phyloP scores from a whole-genome alignment of 2,329 filamentous ascomycete genomes.

The Fusarium tuaranense region DNA sequence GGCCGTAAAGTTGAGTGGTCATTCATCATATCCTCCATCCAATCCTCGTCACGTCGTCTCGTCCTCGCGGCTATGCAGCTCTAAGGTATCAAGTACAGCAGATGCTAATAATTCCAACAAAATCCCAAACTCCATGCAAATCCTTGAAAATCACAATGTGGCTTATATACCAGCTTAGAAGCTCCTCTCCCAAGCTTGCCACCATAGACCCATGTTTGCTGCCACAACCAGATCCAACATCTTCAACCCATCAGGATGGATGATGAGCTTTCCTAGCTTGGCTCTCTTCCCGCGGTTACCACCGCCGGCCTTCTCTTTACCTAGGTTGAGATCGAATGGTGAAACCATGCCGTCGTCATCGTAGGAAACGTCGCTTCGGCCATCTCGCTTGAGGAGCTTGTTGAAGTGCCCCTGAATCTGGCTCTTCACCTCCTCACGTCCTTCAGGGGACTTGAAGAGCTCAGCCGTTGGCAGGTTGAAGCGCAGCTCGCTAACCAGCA shows the following conservation, averaged over 20 bases:
- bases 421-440: slow-evolving; percentile 47
- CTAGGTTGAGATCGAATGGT: slow-evolving; percentile 78
- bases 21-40: slow-evolving; percentile 22
- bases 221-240: slow-evolving; percentile 96
- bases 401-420: slow-evolving; percentile 57
- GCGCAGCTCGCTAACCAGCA: slow-evolving; percentile 80
- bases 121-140: slow-evolving; percentile 28
- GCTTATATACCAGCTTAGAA: slow-evolving; percentile 43
- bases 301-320: slow-evolving; percentile 86
- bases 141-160: slow-evolving; percentile 1
- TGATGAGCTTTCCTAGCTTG: slow-evolving; percentile 93
- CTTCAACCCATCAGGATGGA: slow-evolving; percentile 90
- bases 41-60: slow-evolving; percentile 35
- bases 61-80: slow-evolving; percentile 27
- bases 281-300: slow-evolving; percentile 87
- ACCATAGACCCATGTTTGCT: slow-evolving; percentile 93
- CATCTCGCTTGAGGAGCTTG: slow-evolving; percentile 54
- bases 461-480: slow-evolving; percentile 83
- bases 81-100: slow-evolving; percentile 23
- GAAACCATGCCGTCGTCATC: slow-evolving; percentile 53
- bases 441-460: slow-evolving; percentile 55
- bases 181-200: slow-evolving; percentile 82
- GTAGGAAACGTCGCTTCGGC: slow-evolving; percentile 51
- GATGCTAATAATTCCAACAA: slow-evolving; percentile 9
- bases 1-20: slow-evolving; percentile 13